A percentile compares a stretch with the other conserved stretches of the same genome.
Conservation (phyloP, 2,329 filamentous ascomycete species). For the Cytospora leucostoma region DNA sequence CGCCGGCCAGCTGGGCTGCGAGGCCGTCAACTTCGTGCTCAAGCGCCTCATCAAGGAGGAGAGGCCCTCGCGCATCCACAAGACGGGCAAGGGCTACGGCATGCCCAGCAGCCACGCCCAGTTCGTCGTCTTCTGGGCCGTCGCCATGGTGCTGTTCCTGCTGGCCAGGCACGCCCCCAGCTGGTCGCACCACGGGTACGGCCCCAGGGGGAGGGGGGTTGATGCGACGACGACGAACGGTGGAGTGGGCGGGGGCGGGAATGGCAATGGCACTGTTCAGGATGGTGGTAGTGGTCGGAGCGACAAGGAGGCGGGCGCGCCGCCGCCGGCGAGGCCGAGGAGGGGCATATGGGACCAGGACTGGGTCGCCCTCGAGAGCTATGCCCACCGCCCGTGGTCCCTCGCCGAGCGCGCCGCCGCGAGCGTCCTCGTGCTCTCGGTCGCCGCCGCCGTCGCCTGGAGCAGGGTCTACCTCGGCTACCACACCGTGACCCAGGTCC, state of each 20-base stretch:
- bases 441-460: conserved; percentile 71
- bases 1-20: conserved; percentile 86
- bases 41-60: conserved; percentile 94
- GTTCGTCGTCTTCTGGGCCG: conserved; percentile 88
- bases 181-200: conserved; percentile 30
- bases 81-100: conserved; percentile 90
- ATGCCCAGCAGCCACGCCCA: conserved; percentile 96
- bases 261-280: neutral
- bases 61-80: conserved; percentile 76
- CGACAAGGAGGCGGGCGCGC: neutral
- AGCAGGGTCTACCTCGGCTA: conserved; percentile 92
- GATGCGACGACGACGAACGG: neutral
- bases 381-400: conserved; percentile 58
- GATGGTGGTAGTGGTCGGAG: neutral
- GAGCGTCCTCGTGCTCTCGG: conserved; percentile 56
- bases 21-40: conserved; percentile 83
- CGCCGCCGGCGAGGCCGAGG: neutral
- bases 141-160: conserved; percentile 82
- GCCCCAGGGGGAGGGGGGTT: neutral
- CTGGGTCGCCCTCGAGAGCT: conserved; percentile 33
- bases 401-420: conserved; percentile 59
- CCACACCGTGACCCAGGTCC: conserved; percentile 84
- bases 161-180: conserved; percentile 73
- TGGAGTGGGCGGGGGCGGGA: conserved; percentile 23
- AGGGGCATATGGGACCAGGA: conserved; percentile 22